These are phyloP conservation scores for Metarhizium brunneum DNA, from an alignment of 2,329 filamentous ascomycete species.

Conservation along the genomic window DNA sequence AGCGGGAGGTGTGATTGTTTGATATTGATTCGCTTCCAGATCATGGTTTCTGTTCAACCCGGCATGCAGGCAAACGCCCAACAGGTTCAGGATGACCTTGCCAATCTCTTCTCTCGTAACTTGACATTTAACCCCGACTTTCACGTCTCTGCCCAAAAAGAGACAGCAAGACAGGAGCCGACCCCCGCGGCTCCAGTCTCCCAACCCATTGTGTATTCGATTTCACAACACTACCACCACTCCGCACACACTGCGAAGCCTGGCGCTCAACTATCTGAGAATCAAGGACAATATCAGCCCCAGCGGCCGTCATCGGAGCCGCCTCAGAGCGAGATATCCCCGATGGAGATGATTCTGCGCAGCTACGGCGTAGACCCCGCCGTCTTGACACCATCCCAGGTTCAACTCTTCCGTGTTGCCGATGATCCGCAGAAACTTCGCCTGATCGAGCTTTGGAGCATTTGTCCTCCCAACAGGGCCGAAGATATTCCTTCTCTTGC, in stretches of 20 bases:
- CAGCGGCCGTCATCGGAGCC: constrained; percentile 42
- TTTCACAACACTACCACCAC: constrained; percentile 78
- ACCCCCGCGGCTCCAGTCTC: constrained; percentile 12
- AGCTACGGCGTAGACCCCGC: constrained; percentile 62
- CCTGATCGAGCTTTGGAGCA: constrained; percentile 77
- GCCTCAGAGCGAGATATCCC: constrained; percentile 36
- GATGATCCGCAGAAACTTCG: constrained; percentile 62
- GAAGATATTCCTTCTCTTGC: constrained; percentile 44
- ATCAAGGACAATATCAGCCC: constrained; percentile 21
- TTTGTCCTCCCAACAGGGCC: constrained; percentile 58
- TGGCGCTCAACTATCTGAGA: constrained; percentile 17
- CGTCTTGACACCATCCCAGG: constrained; percentile 62
- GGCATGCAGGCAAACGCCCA: constrained; percentile 21
- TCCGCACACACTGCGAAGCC: constrained; percentile 51
- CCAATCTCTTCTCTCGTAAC: constrained; percentile 68
- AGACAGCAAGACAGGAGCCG: constrained; percentile 21
- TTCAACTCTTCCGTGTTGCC: constrained; percentile 70
- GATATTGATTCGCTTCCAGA: constrained; percentile 7
- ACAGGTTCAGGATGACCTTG: constrained; percentile 72
- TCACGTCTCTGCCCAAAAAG: constrained; percentile 12
- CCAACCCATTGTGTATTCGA: constrained; percentile 56
- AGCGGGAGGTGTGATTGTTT: neutral
- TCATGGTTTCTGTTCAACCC: constrained; percentile 26
- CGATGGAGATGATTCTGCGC: constrained; percentile 48
- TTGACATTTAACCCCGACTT: constrained; percentile 51